Base-by-base conservation (phyloP, 768 basidiomycete genomes). In the Hericium alpestre region DNA sequence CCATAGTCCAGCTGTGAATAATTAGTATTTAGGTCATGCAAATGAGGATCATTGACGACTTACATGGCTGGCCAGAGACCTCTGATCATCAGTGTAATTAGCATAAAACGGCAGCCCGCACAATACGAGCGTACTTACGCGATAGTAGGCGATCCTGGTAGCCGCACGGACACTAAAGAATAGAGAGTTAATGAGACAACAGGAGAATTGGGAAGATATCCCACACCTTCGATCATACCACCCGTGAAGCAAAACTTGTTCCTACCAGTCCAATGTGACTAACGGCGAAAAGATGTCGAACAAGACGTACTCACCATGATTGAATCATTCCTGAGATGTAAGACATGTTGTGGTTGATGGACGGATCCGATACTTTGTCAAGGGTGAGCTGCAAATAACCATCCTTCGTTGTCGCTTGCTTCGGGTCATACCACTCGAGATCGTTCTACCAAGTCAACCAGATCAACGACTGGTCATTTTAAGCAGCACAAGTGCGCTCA, bases 191-290 rank as follows among this genome's bases (percentile, higher is more conserved):
- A 40, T 5, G 4, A 0, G 25, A 15, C 25, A 25, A 22, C 12
- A 51, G 32, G 32, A 8, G 12, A n/a, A 47, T 4, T 16, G 32
- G 37, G n/a, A 32, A 32, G 9, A 32, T 10, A 32, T 32, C 1
- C 32, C 32, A 22, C 16, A 61, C 62, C 62, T 70, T 82, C 87
- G 53, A 89, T 76, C 52, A 87, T 69, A 43, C 90, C 90, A 6
- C 86, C 86, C 10, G 87, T 88, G 66, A 91, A 90, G 68, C 87
- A 91, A 61, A 93, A 82, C 70, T 84, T 83, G 67, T 84, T 85
- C 79, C 73, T 63, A 43, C 13, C 55, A 58, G 65, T 72, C 58
- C 65, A 67, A 54, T 18, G 8, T 15, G n/a, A 25, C 13, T 1
- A 16, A 37, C 40, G 12, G 16, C 25, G 18, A 27, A 41, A 51